These are phyloP conservation scores for Fusarium dimerum DNA, from an alignment of 2,329 filamentous ascomycete species.

Conservation along the genomic window DNA sequence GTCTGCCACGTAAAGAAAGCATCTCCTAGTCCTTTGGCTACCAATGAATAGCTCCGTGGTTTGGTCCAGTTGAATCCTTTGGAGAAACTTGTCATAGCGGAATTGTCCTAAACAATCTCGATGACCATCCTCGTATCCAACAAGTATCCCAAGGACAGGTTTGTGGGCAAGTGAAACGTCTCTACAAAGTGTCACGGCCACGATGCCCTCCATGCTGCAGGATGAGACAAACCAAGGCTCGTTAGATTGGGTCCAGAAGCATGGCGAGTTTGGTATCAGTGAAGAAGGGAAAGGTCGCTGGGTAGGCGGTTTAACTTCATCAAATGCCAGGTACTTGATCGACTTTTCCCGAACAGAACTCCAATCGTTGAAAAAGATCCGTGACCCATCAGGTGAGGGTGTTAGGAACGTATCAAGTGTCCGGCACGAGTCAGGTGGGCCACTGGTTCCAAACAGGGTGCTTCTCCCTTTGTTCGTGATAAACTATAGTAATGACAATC, in stretches of 20 bases:
- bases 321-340: conserved; percentile 5
- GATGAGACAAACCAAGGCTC: conserved; percentile 12
- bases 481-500: conserved; percentile 3
- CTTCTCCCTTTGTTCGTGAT: conserved; percentile 14
- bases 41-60: conserved; percentile 8
- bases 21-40: conserved; percentile 7
- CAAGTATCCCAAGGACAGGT: conserved; percentile 4
- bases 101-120: conserved; percentile 12
- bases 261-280: conserved; percentile 7
- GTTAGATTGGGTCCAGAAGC: conserved; percentile 5
- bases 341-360: background rate
- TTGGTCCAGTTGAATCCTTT: conserved; percentile 6
- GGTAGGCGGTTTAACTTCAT: background rate
- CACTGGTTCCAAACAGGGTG: conserved; percentile 9
- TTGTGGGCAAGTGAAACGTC: conserved; percentile 3
- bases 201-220: conserved; percentile 7
- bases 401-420: conserved; percentile 3
- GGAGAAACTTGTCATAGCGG: conserved; percentile 7
- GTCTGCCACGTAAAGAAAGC: conserved; percentile 10
- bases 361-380: conserved; percentile 6
- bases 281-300: conserved; percentile 4
- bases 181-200: conserved; percentile 11
- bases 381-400: conserved; percentile 5
- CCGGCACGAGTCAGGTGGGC: conserved; percentile 9
- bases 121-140: conserved; percentile 10